Evolutionary conservation across 768 basidiomycete species (phyloP).

Genomic region (Butyriboletus loyo): DNA sequence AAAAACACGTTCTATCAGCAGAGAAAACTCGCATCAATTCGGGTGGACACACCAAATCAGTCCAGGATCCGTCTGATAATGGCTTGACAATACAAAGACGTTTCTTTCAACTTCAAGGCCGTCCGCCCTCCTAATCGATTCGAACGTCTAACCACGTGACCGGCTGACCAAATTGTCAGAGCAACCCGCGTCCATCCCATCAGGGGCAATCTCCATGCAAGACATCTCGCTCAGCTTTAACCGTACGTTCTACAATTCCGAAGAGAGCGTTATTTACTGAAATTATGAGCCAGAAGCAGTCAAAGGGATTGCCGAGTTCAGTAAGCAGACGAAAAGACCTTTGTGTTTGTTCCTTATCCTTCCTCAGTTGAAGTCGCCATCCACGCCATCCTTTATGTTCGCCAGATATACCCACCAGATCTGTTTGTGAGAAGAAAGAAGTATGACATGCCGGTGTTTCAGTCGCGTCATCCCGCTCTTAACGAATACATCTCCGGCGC

Average conservation of each 20-base stretch:
- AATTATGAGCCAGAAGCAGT: slow-evolving; percentile 48
- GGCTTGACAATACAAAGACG: neutral
- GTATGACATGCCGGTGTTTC: slow-evolving; percentile 88
- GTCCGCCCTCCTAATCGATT: neutral
- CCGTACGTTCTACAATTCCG: slow-evolving; percentile 23
- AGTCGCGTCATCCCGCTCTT: slow-evolving; percentile 87
- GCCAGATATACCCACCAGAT: slow-evolving; percentile 86
- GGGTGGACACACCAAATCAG: neutral
- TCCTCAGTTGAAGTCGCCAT: slow-evolving; percentile 86
- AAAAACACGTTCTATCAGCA: neutral
- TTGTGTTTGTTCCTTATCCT: slow-evolving; percentile 3
- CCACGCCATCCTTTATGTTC: slow-evolving; percentile 87
- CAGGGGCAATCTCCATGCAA: slow-evolving; percentile 11
- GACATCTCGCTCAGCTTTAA: slow-evolving; percentile 36
- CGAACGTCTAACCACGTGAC: neutral
- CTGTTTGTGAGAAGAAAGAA: slow-evolving; percentile 86
- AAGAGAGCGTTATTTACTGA: slow-evolving; percentile 8
- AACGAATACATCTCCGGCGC: slow-evolving; percentile 90
- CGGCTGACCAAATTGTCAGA: neutral
- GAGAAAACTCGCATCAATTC: slow-evolving; percentile 20
- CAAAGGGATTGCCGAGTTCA: slow-evolving; percentile 67
- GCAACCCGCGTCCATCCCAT: no score
- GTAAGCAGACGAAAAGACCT: slow-evolving; percentile 37
- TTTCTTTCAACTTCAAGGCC: neutral
- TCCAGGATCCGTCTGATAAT: no score